Evolutionary conservation across 164 flowering plant genomes (phyloP), one percentile per base, ranked within the genome.

Genomic region (Sextonia rubra): DNA sequence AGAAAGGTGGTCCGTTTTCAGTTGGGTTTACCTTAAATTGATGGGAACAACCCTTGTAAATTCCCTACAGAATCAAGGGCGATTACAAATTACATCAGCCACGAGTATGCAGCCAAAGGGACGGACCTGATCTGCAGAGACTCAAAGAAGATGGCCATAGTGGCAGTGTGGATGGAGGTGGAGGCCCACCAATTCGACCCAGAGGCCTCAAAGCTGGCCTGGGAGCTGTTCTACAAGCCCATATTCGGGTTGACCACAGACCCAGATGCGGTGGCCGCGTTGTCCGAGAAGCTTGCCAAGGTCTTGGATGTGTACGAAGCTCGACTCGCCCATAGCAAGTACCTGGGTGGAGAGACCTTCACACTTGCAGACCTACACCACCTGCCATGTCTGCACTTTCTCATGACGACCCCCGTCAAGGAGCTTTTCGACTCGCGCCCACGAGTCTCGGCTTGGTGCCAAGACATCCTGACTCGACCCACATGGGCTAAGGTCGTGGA

Each of bases 381-480:
- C 77, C 68, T 86, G 11, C 71, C 90, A 0, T 82, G 78, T 82
- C 78, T 83, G 4, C 69, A 71, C 70, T 85, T 81, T 60, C 74
- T 89, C 58, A 85, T 88, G 88, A 77, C 71, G 79, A 86, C 90
- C 0, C 80, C 78, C 0, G 76, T 60, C 18, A 83, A 88, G 25
- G 67, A 79, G 0, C 60, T 86, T n/a, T 61, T 87, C 6, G 75
- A 78, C 18, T 73, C 71, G 1, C 82, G 89, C 69, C 80, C 86
- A 14, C 86, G 79, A 29, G 89, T 89, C n/a, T 82, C 80, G 80
- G 87, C 87, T 0, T 87, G 92, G 89, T 86, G 89, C 89, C 85
- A 80, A 24, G 87, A 80, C 66, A 81, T 86, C 7, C 85, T 86
- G 26, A 74, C 87, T 5, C 71, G 88, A 76, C 68, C 74, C 20